Conservation (phyloP, 2,329 filamentous ascomycete genomes). For the Pezicula rhizophila region DNA sequence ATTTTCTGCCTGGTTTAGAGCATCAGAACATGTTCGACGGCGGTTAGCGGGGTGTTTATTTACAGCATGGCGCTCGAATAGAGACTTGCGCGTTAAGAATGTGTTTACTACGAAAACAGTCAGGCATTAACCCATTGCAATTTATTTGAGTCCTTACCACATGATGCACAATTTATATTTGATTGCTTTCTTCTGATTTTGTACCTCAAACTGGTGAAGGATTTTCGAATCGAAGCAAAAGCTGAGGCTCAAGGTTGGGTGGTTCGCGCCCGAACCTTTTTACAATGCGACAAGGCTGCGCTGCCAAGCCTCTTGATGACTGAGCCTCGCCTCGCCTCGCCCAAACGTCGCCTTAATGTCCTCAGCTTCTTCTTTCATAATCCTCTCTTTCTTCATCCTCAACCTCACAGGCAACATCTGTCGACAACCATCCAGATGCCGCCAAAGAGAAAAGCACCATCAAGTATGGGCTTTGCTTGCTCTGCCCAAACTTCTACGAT, state of each 20-base stretch:
- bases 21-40: not conserved
- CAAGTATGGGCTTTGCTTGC: slow-evolving; percentile 34
- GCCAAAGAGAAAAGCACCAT: slow-evolving; percentile 62
- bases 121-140: slow-evolving; percentile 5
- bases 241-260: too few species aligned
- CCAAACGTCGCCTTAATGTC: slow-evolving; percentile 7
- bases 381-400: not conserved
- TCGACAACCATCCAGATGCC: slow-evolving; percentile 46
- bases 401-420: slow-evolving; percentile 11
- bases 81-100: slow-evolving; percentile 96
- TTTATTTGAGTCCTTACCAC: slow-evolving; percentile 19
- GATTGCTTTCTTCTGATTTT: not conserved
- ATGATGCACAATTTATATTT: slow-evolving; percentile 10
- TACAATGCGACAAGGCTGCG: not conserved
- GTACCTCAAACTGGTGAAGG: not conserved
- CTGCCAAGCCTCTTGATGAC: not conserved
- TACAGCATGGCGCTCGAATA: slow-evolving; percentile 94
- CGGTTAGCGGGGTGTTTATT: slow-evolving; percentile 22
- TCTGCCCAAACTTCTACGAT: slow-evolving; percentile 16
- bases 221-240: too few species aligned
- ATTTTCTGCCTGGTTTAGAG: slow-evolving; percentile 66
- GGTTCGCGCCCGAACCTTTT: not conserved
- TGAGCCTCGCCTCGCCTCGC: slow-evolving; percentile 6
- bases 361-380: slow-evolving; percentile 8
- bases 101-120: slow-evolving; percentile 67